phyloP scores from a whole-genome alignment of 495 filamentous ascomycete genomes.

The Daldinia decipiens region DNA sequence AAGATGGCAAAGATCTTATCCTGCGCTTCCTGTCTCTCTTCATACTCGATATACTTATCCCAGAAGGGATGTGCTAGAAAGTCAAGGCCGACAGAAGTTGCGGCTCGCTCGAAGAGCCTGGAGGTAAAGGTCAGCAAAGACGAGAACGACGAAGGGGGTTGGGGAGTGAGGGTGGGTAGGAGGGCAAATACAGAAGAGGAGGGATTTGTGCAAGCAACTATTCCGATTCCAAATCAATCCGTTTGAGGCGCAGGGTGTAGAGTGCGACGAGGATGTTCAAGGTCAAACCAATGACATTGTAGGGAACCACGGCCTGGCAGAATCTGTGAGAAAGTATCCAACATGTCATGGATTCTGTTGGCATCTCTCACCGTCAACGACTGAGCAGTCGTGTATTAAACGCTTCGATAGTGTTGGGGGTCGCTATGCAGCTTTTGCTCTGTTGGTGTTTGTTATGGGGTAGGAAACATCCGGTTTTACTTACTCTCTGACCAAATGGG shows the following conservation, averaged over 20 bases:
- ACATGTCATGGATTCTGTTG: constrained; percentile 60
- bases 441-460: constrained; percentile 65
- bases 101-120: constrained; percentile 94
- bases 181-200: constrained; percentile 67
- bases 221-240: constrained; percentile 62
- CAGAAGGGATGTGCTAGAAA: constrained; percentile 96
- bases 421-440: constrained; percentile 49
- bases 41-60: constrained; percentile 98
- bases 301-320: constrained; percentile 65
- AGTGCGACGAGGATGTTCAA: constrained; percentile 56
- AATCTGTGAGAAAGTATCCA: constrained; percentile 67
- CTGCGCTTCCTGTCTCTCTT: constrained; percentile 85
- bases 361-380: constrained; percentile 64
- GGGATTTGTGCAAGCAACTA: constrained; percentile 61
- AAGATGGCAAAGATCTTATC: constrained; percentile 90
- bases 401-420: constrained; percentile 38
- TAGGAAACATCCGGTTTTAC: constrained; percentile 78
- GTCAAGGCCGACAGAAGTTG: constrained; percentile 85
- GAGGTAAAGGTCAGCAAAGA: constrained; percentile 64
- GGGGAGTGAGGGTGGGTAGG: constrained; percentile 58
- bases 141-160: constrained; percentile 46
- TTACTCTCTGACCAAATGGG: constrained; percentile 99
- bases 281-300: constrained; percentile 55
- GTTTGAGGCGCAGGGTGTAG: constrained; percentile 55
- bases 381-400: constrained; percentile 46